Percentiles rank a stretch among this genome's conserved stretches.
These are phyloP conservation scores for Leccinum fibrillosum DNA, from an alignment of 768 basidiomycete species.

Conservation along the genomic window DNA sequence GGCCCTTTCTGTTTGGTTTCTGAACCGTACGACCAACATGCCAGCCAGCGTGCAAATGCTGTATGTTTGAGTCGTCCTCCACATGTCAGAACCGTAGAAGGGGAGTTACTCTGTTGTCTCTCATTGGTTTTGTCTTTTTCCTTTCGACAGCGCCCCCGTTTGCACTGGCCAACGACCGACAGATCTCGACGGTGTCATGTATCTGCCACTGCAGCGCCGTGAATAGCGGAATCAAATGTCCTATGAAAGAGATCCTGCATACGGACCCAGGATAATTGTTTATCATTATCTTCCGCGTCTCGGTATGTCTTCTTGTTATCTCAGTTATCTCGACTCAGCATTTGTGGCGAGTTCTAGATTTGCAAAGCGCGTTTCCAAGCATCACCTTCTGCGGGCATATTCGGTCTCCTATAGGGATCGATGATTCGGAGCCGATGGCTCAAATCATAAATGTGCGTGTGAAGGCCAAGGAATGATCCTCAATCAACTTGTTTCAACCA, in stretches of 20 bases:
- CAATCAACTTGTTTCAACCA: conserved; percentile 2
- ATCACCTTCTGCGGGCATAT: neutral
- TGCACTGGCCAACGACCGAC: neutral
- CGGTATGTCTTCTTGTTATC: conserved; percentile 1
- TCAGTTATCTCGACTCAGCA: neutral
- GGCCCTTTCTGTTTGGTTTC: neutral
- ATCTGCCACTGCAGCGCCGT: conserved; percentile 17
- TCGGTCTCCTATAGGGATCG: neutral
- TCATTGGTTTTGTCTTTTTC: neutral
- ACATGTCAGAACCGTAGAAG: neutral
- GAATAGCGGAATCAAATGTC: neutral
- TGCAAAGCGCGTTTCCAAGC: neutral
- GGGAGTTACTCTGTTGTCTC: neutral
- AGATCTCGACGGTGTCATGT: conserved; percentile 9
- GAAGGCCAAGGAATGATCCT: neutral
- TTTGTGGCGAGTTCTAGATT: neutral
- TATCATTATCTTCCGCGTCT: neutral
- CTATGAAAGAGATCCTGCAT: neutral
- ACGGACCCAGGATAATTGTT: neutral
- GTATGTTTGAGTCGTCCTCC: neutral
- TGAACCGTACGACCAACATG: neutral
- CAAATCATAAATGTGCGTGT: neutral
- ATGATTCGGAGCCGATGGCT: conserved; percentile 1
- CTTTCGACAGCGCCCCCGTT: neutral
- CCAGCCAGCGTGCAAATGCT: neutral